phyloP scores from a whole-genome alignment of 768 basidiomycete genomes.

The Boletales sp. region DNA sequence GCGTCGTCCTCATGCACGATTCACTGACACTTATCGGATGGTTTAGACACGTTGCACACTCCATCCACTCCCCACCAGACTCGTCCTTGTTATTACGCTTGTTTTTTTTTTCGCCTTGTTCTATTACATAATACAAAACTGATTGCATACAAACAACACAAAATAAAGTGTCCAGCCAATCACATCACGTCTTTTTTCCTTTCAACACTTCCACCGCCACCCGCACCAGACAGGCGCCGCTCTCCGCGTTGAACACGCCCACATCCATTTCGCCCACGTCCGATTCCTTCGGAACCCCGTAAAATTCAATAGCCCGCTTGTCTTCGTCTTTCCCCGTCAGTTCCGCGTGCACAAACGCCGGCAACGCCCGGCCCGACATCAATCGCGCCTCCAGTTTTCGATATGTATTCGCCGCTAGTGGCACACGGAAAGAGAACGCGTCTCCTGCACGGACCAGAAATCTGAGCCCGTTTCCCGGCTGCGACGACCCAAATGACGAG shows the following conservation, averaged over 20 bases:
- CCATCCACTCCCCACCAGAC: slow-evolving; percentile 14
- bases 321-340: slow-evolving; percentile 35
- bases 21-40: slow-evolving; percentile 12
- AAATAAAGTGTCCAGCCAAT: too few species aligned
- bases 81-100: slow-evolving; percentile 25
- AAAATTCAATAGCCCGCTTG: slow-evolving; percentile 53
- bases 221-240: slow-evolving; percentile 50
- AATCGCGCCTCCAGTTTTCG: slow-evolving; percentile 46
- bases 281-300: slow-evolving; percentile 45
- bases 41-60: slow-evolving; percentile 17
- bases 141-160: slow-evolving; percentile 14
- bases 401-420: slow-evolving; percentile 20
- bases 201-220: slow-evolving; percentile 51
- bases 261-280: slow-evolving; percentile 55
- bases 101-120: slow-evolving; percentile 11
- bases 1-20: slow-evolving; percentile 3
- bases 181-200: slow-evolving; percentile 19
- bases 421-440: slow-evolving; percentile 54
- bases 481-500: slow-evolving; percentile 61
- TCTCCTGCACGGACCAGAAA: slow-evolving; percentile 56
- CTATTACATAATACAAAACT: slow-evolving; percentile 12
- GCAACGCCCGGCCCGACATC: slow-evolving; percentile 50
- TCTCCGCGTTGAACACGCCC: slow-evolving; percentile 51
- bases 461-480: slow-evolving; percentile 31
- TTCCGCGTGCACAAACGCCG: slow-evolving; percentile 54